Percentiles rank a stretch among this genome's conserved stretches.
Evolutionary conservation across 2,329 filamentous ascomycete species (phyloP).

Genomic region (Zymoseptoria tritici): DNA sequence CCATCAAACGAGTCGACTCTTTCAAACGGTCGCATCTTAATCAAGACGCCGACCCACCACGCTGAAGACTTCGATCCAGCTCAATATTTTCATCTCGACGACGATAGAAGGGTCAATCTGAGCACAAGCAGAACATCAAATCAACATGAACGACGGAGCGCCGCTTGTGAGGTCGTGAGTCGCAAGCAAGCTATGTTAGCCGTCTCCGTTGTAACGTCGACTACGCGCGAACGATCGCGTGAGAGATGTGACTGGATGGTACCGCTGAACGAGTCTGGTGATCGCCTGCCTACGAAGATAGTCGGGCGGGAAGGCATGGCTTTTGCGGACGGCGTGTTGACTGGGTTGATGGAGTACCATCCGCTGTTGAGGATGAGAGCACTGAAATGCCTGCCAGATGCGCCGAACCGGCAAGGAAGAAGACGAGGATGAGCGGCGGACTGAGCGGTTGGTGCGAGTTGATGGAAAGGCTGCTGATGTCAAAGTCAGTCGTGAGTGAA

Average conservation of each 20-base stretch:
- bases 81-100: too few species aligned
- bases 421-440: background rate
- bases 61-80: too few species aligned
- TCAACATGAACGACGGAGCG: background rate
- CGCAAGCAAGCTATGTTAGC: background rate
- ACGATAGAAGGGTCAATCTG: background rate
- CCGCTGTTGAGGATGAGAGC: background rate
- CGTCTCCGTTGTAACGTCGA: background rate
- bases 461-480: background rate
- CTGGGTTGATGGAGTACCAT: background rate
- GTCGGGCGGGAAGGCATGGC: background rate
- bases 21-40: background rate
- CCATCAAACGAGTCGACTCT: background rate
- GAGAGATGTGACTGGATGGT: background rate
- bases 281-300: background rate
- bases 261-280: background rate
- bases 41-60: background rate
- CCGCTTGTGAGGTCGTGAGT: background rate
- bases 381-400: background rate
- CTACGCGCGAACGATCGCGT: background rate
- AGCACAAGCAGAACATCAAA: background rate
- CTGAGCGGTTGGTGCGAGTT: background rate
- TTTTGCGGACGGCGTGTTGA: background rate
- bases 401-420: too few species aligned
- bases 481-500: background rate